Base-by-base conservation (phyloP, 371 early-diverging fungal genomes). In the Mucor lusitanicus region DNA sequence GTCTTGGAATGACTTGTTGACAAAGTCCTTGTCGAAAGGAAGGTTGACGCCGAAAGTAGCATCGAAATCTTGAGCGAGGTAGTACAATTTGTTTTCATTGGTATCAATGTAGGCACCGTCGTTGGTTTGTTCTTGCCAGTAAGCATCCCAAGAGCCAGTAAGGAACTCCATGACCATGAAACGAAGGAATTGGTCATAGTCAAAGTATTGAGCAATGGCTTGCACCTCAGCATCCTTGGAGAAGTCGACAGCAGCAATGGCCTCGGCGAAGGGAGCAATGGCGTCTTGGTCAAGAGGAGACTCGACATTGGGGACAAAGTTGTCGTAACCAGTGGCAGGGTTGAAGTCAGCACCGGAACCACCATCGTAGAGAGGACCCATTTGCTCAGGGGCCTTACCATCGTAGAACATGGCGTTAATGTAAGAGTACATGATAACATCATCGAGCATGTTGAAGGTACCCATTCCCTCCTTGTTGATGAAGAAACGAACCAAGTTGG, bases 101-200 rank as follows among this genome's bases (percentile, higher is more conserved):
- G 75, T 72, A 53, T 85, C 87, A 46, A 81, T 81, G 71, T 85
- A 87, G 6, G 85, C 82, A 70, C 85, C 87, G 64, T 77, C 79
- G 61, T 87, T 87, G 60, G 83, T 83, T 62, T 84, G 85, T 46
- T 58, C 60, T 71, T 76, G 76, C 87, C 87, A 87, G 72, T 87
- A 87, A 17, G 76, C 87, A 59, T 87, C 87, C 87, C 87, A 87
- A 63, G 77, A 39, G 33, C 78, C 87, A 53, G 85, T 76, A 25
- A 85, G 75, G 75, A 79, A 87, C 64, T 87, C 87, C 61, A 85
- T 66, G 33, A 84, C 85, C 85, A 87, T 85, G 72, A 83, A 82
- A 27, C 87, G 84, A 48, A 87, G 64, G 65, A 81, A 81, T 23
- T 72, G 63, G 37, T 87, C 87, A 28, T 77, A 55, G 23, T 85